Base-by-base conservation (phyloP, 2,329 filamentous ascomycete species). In the Fusarium acutatum region DNA sequence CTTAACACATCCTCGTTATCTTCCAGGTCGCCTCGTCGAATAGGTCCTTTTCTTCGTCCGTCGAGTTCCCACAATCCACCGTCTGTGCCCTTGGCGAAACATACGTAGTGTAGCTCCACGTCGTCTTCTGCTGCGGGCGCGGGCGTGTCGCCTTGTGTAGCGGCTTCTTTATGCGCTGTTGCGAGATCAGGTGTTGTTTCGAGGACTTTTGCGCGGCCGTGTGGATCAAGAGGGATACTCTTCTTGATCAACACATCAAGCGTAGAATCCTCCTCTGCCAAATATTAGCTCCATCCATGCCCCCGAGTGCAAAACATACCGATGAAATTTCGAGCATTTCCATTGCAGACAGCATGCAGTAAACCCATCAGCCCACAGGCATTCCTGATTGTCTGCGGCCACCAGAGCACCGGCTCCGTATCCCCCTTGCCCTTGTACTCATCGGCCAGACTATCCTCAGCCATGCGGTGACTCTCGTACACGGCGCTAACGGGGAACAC, bases 51-150 rank as follows among this genome's bases (percentile, higher is more conserved):
- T 63, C 87, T 79, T 57, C 88, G 83, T 7, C 89, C 89, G 75
- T 91, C 89, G 17, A 91, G 84, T 84, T 91, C 89, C 88, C 88
- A 90, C 41, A 90, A 78, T 18, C 81, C 88, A 62, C 92, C 92
- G 80, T 93, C 90, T 58, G 83, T 83, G 37, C 86, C 86, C 85
- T 95, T 96, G 59, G 96, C 93, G 82, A 98, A 99, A 79, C 94
- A 96, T 52, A 98, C 96, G 81, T 97, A 98, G 85, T 99, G 96
- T 77, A 98, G 86, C 80, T 98, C 96, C n/a, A 97, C 88, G 75
- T 92, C 89, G 77, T 94, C 93, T n/a, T 91, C 88, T 14, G 94
- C 94, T 60, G 88, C 84, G 0, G 96, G 96, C 3, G 95, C 94
- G 18, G 86, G 80, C 2, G 95, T 97, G 80, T 96, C 94, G 24